Conservation (phyloP, 1,284 basidiomycete genomes). For the Apiotrichum montevideense region DNA sequence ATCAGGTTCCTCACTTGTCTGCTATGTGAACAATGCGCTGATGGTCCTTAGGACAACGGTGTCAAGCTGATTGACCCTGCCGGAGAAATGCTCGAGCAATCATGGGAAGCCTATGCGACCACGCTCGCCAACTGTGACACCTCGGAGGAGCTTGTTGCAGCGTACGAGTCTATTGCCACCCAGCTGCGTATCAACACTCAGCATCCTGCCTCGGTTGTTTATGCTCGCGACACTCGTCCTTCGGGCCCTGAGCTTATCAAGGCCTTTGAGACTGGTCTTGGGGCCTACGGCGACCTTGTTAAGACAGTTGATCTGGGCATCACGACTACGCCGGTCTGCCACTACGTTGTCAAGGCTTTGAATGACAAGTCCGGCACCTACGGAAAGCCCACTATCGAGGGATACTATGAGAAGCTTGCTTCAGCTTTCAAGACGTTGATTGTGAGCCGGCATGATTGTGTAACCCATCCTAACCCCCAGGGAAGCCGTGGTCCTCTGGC, state of each 20-base stretch:
- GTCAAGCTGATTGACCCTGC: conserved; percentile 96
- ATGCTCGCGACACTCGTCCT: conserved; percentile 87
- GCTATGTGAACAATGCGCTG: neutral
- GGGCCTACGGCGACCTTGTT: conserved; percentile 51
- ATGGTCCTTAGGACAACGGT: conserved; percentile 75
- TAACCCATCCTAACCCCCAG: conserved; percentile 32
- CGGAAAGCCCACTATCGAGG: conserved; percentile 75
- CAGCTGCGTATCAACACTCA: conserved; percentile 69
- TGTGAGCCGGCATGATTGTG: conserved; percentile 52
- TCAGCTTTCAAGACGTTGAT: conserved; percentile 79
- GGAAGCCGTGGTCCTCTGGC: conserved; percentile 53
- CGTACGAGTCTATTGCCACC: conserved; percentile 61
- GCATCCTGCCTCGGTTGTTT: conserved; percentile 75
- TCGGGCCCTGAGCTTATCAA: conserved; percentile 76
- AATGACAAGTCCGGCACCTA: conserved; percentile 66
- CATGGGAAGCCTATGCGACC: conserved; percentile 90
- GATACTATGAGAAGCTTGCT: conserved; percentile 83
- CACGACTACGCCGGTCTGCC: conserved; percentile 89
- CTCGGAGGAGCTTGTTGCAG: conserved; percentile 64
- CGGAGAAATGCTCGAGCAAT: conserved; percentile 97
- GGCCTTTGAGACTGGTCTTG: conserved; percentile 77
- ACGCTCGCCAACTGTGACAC: conserved; percentile 76
- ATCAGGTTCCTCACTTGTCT: neutral
- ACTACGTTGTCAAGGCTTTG: conserved; percentile 86
- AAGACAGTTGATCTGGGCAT: conserved; percentile 56